These are phyloP conservation scores for Starmerella khaoyaiensis DNA, from an alignment of 805 yeast genomes.

Conservation along the genomic window DNA sequence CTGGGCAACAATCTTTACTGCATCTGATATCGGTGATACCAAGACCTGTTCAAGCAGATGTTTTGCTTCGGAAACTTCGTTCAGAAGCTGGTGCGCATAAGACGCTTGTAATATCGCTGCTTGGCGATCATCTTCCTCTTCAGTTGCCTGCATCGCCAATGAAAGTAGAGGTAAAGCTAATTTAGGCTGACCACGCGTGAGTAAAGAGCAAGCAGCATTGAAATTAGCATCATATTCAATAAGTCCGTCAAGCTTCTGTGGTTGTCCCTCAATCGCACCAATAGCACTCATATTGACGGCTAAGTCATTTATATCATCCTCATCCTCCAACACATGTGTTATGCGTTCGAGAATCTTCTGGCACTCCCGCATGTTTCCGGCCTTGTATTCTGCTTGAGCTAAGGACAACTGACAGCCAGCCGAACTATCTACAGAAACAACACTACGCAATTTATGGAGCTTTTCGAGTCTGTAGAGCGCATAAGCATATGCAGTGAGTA, in stretches of 20 bases:
- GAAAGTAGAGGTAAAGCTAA: slow-evolving; percentile 35
- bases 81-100: slow-evolving; percentile 35
- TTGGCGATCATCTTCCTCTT: slow-evolving; percentile 35
- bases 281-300: slow-evolving; percentile 51
- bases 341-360: slow-evolving; percentile 25
- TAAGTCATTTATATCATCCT: slow-evolving; percentile 40
- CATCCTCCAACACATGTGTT: slow-evolving; percentile 17
- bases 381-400: slow-evolving; percentile 43
- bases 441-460: slow-evolving; percentile 25
- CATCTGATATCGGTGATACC: slow-evolving; percentile 1
- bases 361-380: slow-evolving; percentile 35
- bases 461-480: slow-evolving; percentile 46
- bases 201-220: slow-evolving; percentile 42
- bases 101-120: slow-evolving; percentile 47
- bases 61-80: slow-evolving; percentile 22
- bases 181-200: slow-evolving; percentile 32
- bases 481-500: slow-evolving; percentile 40
- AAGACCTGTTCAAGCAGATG: slow-evolving; percentile 30
- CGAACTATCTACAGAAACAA: slow-evolving; percentile 16
- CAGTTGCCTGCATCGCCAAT: slow-evolving; percentile 34
- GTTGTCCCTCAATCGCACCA: slow-evolving; percentile 20
- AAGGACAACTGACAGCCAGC: slow-evolving; percentile 33
- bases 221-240: slow-evolving; percentile 45
- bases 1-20: slow-evolving; percentile 31
- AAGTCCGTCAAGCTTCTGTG: neutral